Evolutionary conservation across 2,329 filamentous ascomycete species (phyloP).

Genomic region (Sporothrix brasiliensis): DNA sequence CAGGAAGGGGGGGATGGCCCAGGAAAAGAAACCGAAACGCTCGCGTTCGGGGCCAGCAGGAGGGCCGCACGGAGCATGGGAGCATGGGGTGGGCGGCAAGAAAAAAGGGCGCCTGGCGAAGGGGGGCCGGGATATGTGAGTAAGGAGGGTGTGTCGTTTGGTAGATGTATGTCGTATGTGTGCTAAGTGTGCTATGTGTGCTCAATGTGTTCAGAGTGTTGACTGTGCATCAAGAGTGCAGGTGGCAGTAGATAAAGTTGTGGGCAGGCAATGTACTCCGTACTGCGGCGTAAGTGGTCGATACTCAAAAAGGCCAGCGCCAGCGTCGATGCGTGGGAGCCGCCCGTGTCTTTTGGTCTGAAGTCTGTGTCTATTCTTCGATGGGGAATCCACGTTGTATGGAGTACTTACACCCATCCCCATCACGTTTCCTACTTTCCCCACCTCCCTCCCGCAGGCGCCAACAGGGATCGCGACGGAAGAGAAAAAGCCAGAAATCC

Average conservation of each 20-base stretch:
- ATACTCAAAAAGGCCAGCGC: constrained; percentile 17
- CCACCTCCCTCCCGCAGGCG: constrained; percentile 25
- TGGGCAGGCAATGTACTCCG: constrained; percentile 9
- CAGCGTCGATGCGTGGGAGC: constrained; percentile 13
- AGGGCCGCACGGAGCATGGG: constrained; percentile 13
- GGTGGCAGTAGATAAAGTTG: constrained; percentile 10
- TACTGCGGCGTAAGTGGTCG: neutral
- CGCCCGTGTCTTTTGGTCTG: neutral
- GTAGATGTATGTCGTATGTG: constrained; percentile 1
- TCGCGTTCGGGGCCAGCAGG: constrained; percentile 4
- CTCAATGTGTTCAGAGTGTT: neutral
- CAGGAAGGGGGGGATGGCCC: constrained; percentile 13
- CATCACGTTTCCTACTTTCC: constrained; percentile 17
- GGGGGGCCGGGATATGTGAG: neutral
- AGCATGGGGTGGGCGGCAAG: constrained; percentile 32
- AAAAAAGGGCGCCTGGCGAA: constrained; percentile 15
- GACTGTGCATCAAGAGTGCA: constrained; percentile 13
- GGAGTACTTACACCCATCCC: constrained; percentile 23
- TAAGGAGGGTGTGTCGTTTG: constrained; percentile 22
- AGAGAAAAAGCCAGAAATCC: constrained; percentile 10
- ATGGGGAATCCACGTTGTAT: neutral
- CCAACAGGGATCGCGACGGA: constrained; percentile 9
- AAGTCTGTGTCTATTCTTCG: neutral
- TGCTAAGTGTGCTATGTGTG: constrained; percentile 13
- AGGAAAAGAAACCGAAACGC: neutral